Evolutionary conservation across 192 early-diverging fungal species (phyloP).

Genomic region (Gryganskiella cystojenkinii): DNA sequence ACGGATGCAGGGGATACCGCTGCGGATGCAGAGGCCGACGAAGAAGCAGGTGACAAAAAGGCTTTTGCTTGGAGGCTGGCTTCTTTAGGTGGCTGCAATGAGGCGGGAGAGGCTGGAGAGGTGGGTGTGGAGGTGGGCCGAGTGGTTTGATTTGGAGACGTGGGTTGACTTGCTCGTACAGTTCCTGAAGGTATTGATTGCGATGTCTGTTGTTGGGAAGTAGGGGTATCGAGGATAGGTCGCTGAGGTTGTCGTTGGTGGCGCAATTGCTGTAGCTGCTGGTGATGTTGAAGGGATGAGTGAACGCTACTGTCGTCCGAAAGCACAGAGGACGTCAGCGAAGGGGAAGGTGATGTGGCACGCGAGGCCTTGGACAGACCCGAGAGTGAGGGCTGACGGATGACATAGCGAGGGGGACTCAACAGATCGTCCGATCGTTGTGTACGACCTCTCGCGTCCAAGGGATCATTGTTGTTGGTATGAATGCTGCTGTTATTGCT

Average conservation of each 20-base stretch:
- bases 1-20: background rate
- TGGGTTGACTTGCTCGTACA: background rate
- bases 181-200: constrained; percentile 1
- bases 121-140: too few relatives aligned
- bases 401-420: constrained; percentile 31
- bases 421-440: constrained; percentile 19
- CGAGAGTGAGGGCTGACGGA: constrained; percentile 25
- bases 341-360: constrained; percentile 34
- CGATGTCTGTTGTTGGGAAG: constrained; percentile 4
- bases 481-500: background rate
- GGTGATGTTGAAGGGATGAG: constrained; percentile 18
- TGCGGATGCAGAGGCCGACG: background rate
- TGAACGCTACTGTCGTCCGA: constrained; percentile 28
- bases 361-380: constrained; percentile 13
- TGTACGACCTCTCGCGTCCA: background rate
- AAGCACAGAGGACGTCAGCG: constrained; percentile 22
- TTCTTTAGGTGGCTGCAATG: too few relatives aligned
- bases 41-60: too few relatives aligned
- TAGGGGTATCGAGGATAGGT: constrained; percentile 4
- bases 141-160: too few relatives aligned
- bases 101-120: too few relatives aligned
- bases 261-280: background rate
- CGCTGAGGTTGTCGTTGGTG: constrained; percentile 1
- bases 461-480: background rate
- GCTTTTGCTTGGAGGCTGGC: too few relatives aligned